Base-by-base conservation (phyloP, 257 asterid species). In the Przewalskia tangutica region DNA sequence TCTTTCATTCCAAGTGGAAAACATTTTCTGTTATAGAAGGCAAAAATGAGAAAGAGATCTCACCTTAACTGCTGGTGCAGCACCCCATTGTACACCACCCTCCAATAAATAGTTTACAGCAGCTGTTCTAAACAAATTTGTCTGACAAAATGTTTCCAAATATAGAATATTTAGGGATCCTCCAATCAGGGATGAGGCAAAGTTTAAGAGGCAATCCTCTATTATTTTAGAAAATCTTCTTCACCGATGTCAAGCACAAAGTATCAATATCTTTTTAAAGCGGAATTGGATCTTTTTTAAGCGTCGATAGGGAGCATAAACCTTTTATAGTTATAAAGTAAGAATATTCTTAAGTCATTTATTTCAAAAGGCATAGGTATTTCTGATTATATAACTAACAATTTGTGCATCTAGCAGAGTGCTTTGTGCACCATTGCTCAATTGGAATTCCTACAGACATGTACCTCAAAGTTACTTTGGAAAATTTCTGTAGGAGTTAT, bases 11-110 rank as follows among this genome's bases (percentile, higher is more conserved):
- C 83, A 40, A 51, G 51, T 8, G 27, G 55, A 54, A 79, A 87
- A 82, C 32, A 23, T 76, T 63, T 27, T 82, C 42, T 58, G 67
- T 48, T 42, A 32, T 67, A 73, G 63, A 70, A 81, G 48, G 23
- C 68, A 3, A 63, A 65, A 18, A 59, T 10, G 62, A 60, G 51
- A 56, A 82, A 77, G 38, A 50, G 71, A 81, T 71, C 93, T 87
- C 83, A 92, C 99, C 87, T 94, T 92, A 80, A 95, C 97, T 56
- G 91, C 88, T 86, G 99, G 94, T 71, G 97, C 95, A 80, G 91
- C 94, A 76, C 98, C 99, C 99, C 99, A 95, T 66, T 92, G 97
- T 84, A 91, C 86, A 88, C 95, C 97, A 88, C 95, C 89, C 86
- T 95, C 99, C 90, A 91, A 87, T 89, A 95, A 91, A 90, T 95